Evolutionary conservation across 192 early-diverging fungal species (phyloP).

Genomic region (Backusella circina): DNA sequence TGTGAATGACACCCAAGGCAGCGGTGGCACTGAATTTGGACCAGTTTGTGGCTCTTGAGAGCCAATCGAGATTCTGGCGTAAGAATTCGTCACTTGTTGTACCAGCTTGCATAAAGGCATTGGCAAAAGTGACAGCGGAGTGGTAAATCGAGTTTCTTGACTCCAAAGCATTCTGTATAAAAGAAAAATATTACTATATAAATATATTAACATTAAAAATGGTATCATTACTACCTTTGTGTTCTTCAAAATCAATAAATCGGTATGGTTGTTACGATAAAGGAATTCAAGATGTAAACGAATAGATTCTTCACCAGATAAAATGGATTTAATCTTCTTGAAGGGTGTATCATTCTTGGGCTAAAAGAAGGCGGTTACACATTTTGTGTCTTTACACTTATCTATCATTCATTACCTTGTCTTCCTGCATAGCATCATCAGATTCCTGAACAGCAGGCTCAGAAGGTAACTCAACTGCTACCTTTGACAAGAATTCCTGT

Average conservation of each 20-base stretch:
- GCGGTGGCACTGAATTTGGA: constrained; percentile 99
- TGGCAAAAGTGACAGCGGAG: constrained; percentile 93
- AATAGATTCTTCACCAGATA: constrained; percentile 89
- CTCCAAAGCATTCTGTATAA: constrained; percentile 74
- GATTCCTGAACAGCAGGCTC: constrained; percentile 24
- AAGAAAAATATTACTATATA: neutral
- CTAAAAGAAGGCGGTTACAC: neutral
- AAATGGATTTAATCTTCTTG: constrained; percentile 70
- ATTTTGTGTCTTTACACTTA: neutral
- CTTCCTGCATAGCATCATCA: constrained; percentile 50
- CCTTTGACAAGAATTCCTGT: constrained; percentile 91
- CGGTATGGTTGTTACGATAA: constrained; percentile 93
- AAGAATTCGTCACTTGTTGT: constrained; percentile 98
- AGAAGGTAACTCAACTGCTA: constrained; percentile 58
- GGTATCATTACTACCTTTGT: constrained; percentile 58
- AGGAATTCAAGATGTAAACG: constrained; percentile 94
- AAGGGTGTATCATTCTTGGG: constrained; percentile 27
- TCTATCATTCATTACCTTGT: constrained; percentile 38
- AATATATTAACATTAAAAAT: constrained; percentile 1
- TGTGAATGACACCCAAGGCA: constrained; percentile 96
- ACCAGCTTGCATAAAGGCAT: constrained; percentile 97
- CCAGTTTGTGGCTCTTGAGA: constrained; percentile 96
- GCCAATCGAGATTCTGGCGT: constrained; percentile 96
- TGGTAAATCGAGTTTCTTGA: constrained; percentile 90
- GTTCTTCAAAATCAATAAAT: constrained; percentile 92